Base-by-base conservation (phyloP, 495 filamentous ascomycete species). In the Talaromyces thailandensis region DNA sequence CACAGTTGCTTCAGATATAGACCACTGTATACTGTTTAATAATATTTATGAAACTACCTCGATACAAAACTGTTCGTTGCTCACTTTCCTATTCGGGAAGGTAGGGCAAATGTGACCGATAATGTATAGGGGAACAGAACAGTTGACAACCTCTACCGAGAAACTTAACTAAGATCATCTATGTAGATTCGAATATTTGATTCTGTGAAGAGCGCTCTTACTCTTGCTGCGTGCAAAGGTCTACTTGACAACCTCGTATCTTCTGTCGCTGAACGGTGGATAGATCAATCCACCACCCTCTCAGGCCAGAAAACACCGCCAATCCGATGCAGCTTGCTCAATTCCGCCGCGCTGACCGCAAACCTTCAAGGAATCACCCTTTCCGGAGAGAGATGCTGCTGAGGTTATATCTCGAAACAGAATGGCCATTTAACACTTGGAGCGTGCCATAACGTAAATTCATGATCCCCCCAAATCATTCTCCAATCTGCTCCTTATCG, bases 251-350 rank as follows among this genome's bases (percentile, higher is more conserved):
- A 37, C 9, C 31, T 35, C 31, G 31, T 35, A 35, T 11, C 9
- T 35, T 35, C 6, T 35, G 31, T 35, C 31, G 0, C 31, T 35
- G 12, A 35, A 11, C 9, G 12, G 31, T 35, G 9, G 31, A 35
- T 1, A 18, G n/a, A 3, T 43, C 37, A 88, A 70, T 88, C 85
- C 16, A 87, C 70, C 58, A 83, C 67, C 0, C 84, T 85, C n/a
- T 72, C 63, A 1, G 87, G 86, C 52, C 89, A 66, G 45, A 90
- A 66, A 18, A 79, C 74, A 52, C 89, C 71, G 73, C 88, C 88
- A 90, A 70, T 90, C 87, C 66, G 89, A 52, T 48, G 84, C 82
- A 53, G 86, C 87, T 21, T 72, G 74, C 74, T 89, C 87, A 45
- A 73, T 70, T 0, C 85, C 86, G 70, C 87, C 73, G 7, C 85